Percentiles rank a stretch among this genome's conserved stretches.
Evolutionary conservation across 768 basidiomycete species (phyloP).

Genomic region (Pleurotus tuber-regium): DNA sequence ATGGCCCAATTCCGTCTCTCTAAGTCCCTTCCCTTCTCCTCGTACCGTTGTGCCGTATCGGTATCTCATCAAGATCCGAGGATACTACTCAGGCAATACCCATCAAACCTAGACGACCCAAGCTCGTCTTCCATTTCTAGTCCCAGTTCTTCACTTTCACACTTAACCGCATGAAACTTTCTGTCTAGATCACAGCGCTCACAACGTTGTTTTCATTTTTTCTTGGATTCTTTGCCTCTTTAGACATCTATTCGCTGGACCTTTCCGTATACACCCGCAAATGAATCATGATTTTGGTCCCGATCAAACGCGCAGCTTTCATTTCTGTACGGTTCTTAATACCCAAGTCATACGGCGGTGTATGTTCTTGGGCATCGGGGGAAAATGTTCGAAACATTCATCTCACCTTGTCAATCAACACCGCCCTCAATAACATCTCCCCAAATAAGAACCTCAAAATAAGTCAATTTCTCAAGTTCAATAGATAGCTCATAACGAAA

Average conservation of each 20-base stretch:
- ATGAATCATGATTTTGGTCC: constrained; percentile 1
- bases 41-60: constrained; percentile 9
- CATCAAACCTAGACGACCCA: constrained; percentile 7
- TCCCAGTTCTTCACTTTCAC: constrained; percentile 7
- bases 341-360: not conserved
- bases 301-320: constrained; percentile 10
- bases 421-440: not conserved
- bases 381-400: constrained; percentile 7
- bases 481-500: constrained; percentile 8
- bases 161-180: constrained; percentile 10
- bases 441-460: not conserved
- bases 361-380: not conserved
- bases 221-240: not conserved
- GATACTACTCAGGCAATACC: constrained; percentile 1
- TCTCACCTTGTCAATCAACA: constrained; percentile 6
- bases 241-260: not conserved
- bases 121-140: not conserved
- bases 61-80: constrained; percentile 13
- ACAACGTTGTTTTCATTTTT: constrained; percentile 11
- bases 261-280: constrained; percentile 5
- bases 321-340: not conserved
- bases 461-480: constrained; percentile 2
- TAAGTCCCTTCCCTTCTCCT: constrained; percentile 9
- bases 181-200: constrained; percentile 4
- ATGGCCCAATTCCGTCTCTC: constrained; percentile 8